phyloP scores from a whole-genome alignment of 805 yeast species.

The Candida michaelii region DNA sequence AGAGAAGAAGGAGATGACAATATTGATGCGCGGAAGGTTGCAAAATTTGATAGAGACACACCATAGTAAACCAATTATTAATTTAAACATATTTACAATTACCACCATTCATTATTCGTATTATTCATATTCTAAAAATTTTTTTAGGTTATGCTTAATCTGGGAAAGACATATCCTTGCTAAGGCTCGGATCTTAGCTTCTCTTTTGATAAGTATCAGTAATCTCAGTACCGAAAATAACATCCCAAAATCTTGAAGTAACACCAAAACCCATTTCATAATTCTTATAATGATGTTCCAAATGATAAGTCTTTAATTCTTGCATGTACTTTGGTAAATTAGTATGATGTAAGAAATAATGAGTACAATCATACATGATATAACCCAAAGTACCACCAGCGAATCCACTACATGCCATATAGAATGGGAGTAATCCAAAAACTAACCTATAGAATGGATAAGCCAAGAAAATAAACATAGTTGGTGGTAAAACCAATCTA shows the following conservation, averaged over 20 bases:
- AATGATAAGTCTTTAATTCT: conserved; percentile 81
- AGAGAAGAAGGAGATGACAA: not conserved
- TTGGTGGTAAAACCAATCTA: conserved; percentile 96
- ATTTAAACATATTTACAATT: no score
- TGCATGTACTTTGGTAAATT: conserved; percentile 75
- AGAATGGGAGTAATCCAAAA: conserved; percentile 72
- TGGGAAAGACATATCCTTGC: not conserved
- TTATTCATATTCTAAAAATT: no score
- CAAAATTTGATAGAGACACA: not conserved
- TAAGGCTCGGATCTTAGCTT: conserved; percentile 17
- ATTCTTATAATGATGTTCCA: conserved; percentile 97
- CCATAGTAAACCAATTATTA: no score
- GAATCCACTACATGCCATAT: conserved; percentile 87
- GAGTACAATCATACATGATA: conserved; percentile 89
- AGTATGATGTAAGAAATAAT: conserved; percentile 89
- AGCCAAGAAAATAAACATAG: conserved; percentile 69
- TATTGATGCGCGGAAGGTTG: not conserved
- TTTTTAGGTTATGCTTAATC: no score
- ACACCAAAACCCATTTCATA: conserved; percentile 97
- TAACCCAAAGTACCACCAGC: conserved; percentile 97
- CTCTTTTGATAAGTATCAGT: conserved; percentile 49
- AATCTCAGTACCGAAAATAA: conserved; percentile 80
- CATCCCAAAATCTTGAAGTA: conserved; percentile 92
- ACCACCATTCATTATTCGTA: no score
- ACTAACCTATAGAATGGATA: conserved; percentile 81